phyloP scores from a whole-genome alignment of 768 basidiomycete genomes.

The Artomyces pyxidatus region DNA sequence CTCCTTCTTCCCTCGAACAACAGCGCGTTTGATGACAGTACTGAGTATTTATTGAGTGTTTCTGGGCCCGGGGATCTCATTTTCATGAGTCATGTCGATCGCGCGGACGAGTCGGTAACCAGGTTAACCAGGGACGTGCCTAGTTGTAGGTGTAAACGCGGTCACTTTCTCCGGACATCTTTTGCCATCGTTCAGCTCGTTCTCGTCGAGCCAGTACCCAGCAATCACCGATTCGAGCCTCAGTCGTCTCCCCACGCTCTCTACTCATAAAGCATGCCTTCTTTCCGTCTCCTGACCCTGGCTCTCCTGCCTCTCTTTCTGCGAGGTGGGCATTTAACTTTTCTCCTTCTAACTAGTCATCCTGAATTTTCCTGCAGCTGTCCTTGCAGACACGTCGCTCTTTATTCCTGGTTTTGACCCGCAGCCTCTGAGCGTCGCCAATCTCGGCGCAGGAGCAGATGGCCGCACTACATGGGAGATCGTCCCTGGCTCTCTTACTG shows the following conservation, averaged over 20 bases:
- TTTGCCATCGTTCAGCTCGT: too few relatives aligned
- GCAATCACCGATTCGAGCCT: too few relatives aligned
- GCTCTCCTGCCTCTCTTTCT: background rate
- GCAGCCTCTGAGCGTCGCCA: slow-evolving; percentile 4
- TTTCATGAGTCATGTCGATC: too few relatives aligned
- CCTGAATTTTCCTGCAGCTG: background rate
- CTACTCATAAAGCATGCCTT: slow-evolving; percentile 6
- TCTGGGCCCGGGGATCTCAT: too few relatives aligned
- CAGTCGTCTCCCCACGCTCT: background rate
- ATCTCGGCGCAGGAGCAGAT: slow-evolving; percentile 1
- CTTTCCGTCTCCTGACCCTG: background rate
- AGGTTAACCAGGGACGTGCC: too few relatives aligned
- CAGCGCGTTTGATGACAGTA: too few relatives aligned
- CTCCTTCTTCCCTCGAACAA: too few relatives aligned
- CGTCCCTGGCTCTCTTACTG: background rate
- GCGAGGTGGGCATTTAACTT: background rate
- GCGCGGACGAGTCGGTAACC: too few relatives aligned
- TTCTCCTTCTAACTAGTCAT: background rate
- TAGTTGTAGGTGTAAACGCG: too few relatives aligned
- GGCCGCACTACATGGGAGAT: slow-evolving; percentile 9
- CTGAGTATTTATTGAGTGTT: too few relatives aligned
- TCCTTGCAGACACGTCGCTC: slow-evolving; percentile 2
- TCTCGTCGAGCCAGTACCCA: too few relatives aligned
- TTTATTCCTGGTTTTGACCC: slow-evolving; percentile 6
- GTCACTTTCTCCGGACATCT: too few relatives aligned